These are phyloP conservation scores for Cyanidiococcus yangmingshanensis DNA, from an alignment of 23 red algal genomes.

Conservation along the genomic window DNA sequence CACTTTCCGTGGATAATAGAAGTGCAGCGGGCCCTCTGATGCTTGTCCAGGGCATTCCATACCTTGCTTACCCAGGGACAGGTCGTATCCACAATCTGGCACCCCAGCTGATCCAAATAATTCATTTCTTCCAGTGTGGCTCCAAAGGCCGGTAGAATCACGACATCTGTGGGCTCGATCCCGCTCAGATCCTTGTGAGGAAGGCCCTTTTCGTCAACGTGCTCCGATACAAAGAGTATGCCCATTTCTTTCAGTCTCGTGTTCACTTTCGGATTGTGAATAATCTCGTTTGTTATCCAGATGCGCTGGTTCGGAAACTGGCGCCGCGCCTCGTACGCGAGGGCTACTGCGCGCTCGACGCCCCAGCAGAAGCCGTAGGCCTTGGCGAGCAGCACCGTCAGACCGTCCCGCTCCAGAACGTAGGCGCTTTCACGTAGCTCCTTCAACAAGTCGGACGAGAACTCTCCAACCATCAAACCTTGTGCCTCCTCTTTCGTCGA, in stretches of 20 bases:
- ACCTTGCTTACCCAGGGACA: constrained; percentile 98
- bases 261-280: constrained; percentile 98
- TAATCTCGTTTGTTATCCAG: constrained; percentile 98
- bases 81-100: constrained; percentile 91
- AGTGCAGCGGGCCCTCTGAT: constrained; percentile 46
- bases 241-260: constrained; percentile 72
- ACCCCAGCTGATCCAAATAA: constrained; percentile 35
- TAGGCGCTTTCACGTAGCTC: constrained; percentile 46
- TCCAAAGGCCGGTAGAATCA: constrained; percentile 91
- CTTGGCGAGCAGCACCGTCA: constrained; percentile 87
- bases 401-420: constrained; percentile 42
- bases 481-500: constrained; percentile 52
- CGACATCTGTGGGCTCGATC: constrained; percentile 52
- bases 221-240: constrained; percentile 63
- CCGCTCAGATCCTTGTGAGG: constrained; percentile 59
- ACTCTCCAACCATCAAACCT: constrained; percentile 66
- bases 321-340: constrained; percentile 75
- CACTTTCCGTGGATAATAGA: constrained; percentile 98
- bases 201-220: constrained; percentile 28
- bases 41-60: constrained; percentile 79
- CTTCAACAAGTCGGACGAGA: constrained; percentile 62
- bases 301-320: constrained; percentile 64
- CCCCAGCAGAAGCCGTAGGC: constrained; percentile 99
- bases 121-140: constrained; percentile 89
- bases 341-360: constrained; percentile 92